These are phyloP conservation scores for Neophaeococcomyces aloes DNA, from an alignment of 2,329 filamentous ascomycete genomes.

Conservation along the genomic window DNA sequence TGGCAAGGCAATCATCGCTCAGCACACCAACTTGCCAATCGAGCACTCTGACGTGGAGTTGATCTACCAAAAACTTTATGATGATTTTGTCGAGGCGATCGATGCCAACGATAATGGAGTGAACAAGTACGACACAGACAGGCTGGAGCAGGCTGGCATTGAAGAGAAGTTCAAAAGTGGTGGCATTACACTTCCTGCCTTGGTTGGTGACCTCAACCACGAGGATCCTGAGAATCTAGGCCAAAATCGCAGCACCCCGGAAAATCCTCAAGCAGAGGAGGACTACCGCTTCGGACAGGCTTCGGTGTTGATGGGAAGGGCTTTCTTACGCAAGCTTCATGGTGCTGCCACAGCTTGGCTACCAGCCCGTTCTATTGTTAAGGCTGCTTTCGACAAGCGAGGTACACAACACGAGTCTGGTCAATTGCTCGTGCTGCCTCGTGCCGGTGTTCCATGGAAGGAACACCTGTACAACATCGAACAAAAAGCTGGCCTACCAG, in stretches of 20 bases:
- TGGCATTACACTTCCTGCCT: slow-evolving; percentile 71
- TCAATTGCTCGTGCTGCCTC: slow-evolving; percentile 69
- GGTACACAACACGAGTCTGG: slow-evolving; percentile 59
- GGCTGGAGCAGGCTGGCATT: slow-evolving; percentile 58
- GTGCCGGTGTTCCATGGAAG: slow-evolving; percentile 77
- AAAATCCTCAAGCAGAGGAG: slow-evolving; percentile 59
- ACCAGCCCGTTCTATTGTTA: slow-evolving; percentile 71
- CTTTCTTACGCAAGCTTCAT: slow-evolving; percentile 71
- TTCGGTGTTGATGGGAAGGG: slow-evolving; percentile 73
- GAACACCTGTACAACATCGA: slow-evolving; percentile 90
- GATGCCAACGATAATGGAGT: slow-evolving; percentile 98
- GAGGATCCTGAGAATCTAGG: slow-evolving; percentile 40
- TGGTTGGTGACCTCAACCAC: slow-evolving; percentile 71
- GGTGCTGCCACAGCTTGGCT: slow-evolving; percentile 72
- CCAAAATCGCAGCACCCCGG: slow-evolving; percentile 39
- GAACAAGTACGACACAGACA: slow-evolving; percentile 63
- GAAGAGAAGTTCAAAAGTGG: slow-evolving; percentile 75
- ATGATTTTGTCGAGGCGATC: slow-evolving; percentile 86
- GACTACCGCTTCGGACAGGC: slow-evolving; percentile 70
- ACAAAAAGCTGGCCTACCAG: slow-evolving; percentile 40
- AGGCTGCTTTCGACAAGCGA: slow-evolving; percentile 62
- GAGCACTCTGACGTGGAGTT: slow-evolving; percentile 59
- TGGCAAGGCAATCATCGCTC: slow-evolving; percentile 69
- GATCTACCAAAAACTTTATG: slow-evolving; percentile 82
- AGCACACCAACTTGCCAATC: slow-evolving; percentile 49